phyloP scores from a whole-genome alignment of 768 basidiomycete species.

The Gymnopilus dilepis region DNA sequence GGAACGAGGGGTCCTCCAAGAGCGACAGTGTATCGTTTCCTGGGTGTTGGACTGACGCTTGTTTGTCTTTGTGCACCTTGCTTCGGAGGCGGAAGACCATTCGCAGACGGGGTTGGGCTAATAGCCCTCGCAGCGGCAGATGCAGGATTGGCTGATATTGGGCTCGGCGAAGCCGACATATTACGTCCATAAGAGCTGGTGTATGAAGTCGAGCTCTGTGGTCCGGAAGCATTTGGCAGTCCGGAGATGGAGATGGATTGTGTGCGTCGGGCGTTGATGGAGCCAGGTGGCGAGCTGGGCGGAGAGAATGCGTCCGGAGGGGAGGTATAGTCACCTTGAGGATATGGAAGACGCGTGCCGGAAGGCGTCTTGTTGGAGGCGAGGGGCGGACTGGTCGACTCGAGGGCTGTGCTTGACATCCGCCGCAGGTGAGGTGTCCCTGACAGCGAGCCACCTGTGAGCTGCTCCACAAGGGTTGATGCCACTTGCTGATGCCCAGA shows the following conservation, averaged over 20 bases:
- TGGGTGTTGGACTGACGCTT: slow-evolving; percentile 73
- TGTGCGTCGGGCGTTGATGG: slow-evolving; percentile 47
- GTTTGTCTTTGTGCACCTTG: slow-evolving; percentile 44
- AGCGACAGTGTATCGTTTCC: slow-evolving; percentile 88
- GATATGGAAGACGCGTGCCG: slow-evolving; percentile 75
- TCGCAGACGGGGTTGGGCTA: slow-evolving; percentile 26
- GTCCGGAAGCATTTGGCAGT: slow-evolving; percentile 29
- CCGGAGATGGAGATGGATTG: slow-evolving; percentile 56
- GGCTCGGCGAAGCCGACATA: slow-evolving; percentile 24
- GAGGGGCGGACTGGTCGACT: slow-evolving; percentile 69
- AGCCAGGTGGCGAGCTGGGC: slow-evolving; percentile 52
- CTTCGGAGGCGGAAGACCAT: slow-evolving; percentile 49
- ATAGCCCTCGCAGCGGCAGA: slow-evolving; percentile 22
- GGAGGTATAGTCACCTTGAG: slow-evolving; percentile 81
- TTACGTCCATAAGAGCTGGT: slow-evolving; percentile 35
- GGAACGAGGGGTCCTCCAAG: slow-evolving; percentile 72
- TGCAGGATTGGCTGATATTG: slow-evolving; percentile 17
- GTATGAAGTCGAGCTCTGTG: slow-evolving; percentile 23
- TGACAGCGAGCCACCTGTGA: slow-evolving; percentile 31
- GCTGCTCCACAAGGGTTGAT: slow-evolving; percentile 43
- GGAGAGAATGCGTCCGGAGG: slow-evolving; percentile 58
- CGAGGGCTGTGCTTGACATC: slow-evolving; percentile 52
- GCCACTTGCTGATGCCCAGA: slow-evolving; percentile 53
- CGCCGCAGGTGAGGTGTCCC: slow-evolving; percentile 47
- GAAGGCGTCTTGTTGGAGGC: slow-evolving; percentile 49